Percentiles rank a stretch among this genome's conserved stretches.
These are phyloP conservation scores for Myriangium duriaei DNA, from an alignment of 2,329 filamentous ascomycete species.

Conservation along the genomic window DNA sequence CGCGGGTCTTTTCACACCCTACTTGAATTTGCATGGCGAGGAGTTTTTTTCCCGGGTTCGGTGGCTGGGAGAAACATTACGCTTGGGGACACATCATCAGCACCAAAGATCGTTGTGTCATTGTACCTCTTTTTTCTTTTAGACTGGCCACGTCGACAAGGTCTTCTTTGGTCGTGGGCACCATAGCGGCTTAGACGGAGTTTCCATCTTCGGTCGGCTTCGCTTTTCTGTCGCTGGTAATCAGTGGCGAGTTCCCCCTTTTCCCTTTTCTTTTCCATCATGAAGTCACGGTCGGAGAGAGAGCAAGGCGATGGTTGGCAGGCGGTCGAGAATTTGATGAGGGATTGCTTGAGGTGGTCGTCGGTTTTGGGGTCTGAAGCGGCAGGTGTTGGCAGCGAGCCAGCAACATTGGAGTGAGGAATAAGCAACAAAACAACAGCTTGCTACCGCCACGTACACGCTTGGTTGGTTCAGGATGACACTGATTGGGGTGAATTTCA, in stretches of 20 bases:
- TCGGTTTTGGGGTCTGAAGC: no score
- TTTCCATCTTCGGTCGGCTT: not conserved
- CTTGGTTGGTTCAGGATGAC: no score
- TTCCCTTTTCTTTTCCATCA: not conserved
- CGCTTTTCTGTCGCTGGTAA: not conserved
- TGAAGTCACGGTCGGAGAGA: not conserved
- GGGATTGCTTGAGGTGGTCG: no score
- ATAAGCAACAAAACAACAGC: no score
- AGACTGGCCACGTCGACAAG: constrained; percentile 8
- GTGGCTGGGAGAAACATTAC: no score
- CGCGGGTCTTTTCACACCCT: constrained; percentile 2
- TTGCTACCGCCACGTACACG: no score
- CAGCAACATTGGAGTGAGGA: no score
- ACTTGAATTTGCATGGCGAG: constrained; percentile 14
- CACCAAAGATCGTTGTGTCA: no score
- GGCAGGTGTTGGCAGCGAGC: no score
- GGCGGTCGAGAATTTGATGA: no score
- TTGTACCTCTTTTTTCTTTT: constrained; percentile 8
- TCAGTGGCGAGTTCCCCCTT: not conserved
- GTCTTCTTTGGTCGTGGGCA: constrained; percentile 1
- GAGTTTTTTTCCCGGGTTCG: constrained; percentile 9
- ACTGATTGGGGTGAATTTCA: no score
- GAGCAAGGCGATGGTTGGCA: not conserved
- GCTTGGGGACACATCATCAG: constrained; percentile 6
- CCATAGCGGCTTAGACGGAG: not conserved